Percentiles rank a stretch among this genome's conserved stretches.
phyloP scores from a whole-genome alignment of 2,329 filamentous ascomycete species.

The Claviceps spartinae region DNA sequence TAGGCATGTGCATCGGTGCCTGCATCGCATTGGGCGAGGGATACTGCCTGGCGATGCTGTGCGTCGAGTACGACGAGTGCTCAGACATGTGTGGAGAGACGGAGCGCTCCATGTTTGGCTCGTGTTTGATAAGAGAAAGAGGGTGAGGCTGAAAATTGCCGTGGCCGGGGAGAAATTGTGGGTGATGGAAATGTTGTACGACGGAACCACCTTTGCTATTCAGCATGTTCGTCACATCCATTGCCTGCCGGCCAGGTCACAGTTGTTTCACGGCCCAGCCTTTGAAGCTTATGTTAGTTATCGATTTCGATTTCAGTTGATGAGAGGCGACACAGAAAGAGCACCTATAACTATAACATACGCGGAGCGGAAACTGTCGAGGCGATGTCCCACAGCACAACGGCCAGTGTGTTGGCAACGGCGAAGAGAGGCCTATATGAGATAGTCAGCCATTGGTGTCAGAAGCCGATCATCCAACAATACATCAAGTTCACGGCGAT shows the following conservation, averaged over 20 bases:
- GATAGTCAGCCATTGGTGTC: slow-evolving; percentile 1
- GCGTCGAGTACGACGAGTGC: slow-evolving; percentile 41
- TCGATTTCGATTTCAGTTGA: background rate
- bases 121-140: slow-evolving; percentile 21
- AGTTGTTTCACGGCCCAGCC: slow-evolving; percentile 26
- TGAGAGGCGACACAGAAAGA: background rate
- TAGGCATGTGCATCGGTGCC: slow-evolving; percentile 32
- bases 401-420: slow-evolving; percentile 6
- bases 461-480: background rate
- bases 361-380: slow-evolving; percentile 6
- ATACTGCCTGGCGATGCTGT: slow-evolving; percentile 35
- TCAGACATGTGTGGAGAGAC: slow-evolving; percentile 47
- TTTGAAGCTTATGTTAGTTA: slow-evolving; percentile 7
- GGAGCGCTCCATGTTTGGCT: slow-evolving; percentile 35
- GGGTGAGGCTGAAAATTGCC: slow-evolving; percentile 20
- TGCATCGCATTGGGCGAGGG: slow-evolving; percentile 41
- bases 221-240: slow-evolving; percentile 40
- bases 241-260: slow-evolving; percentile 33
- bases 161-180: slow-evolving; percentile 18
- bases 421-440: background rate
- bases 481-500: background rate
- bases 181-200: slow-evolving; percentile 12
- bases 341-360: background rate
- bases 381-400: slow-evolving; percentile 12
- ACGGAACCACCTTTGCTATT: slow-evolving; percentile 32